Base-by-base conservation (phyloP, 2,329 filamentous ascomycete genomes). In the Aspergillus terreus region DNA sequence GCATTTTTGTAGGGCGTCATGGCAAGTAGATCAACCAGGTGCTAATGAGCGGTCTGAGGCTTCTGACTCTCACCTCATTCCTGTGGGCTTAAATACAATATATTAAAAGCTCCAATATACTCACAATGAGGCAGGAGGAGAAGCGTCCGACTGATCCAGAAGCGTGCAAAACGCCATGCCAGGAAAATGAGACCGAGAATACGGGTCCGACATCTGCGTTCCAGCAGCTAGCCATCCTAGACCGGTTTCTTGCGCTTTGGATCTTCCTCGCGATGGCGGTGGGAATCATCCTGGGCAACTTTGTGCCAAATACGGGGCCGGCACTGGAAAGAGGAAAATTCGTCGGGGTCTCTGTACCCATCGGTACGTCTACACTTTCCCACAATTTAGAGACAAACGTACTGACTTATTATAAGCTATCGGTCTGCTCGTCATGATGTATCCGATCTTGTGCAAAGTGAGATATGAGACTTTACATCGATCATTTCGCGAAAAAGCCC, bases 361-460 rank as follows among this genome's bases (percentile, higher is more conserved):
- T 88, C 46, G 82, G 82, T 82, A 66, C 50, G 75, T 46, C 6
- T 41, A 11, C 23, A 17, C 14, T 12, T 15, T n/a, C 17, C 44
- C 33, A 25, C 44, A 12, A 41, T 4, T 4, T 40, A 12, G 9
- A 5, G 6, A 27, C 19, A 3, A 23, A 19, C 27, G 23, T 19
- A 17, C 21, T 41, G 11, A 47, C 35, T 6, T 27, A 30, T 11
- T n/a, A 51, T 15, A 44, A 88, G 89, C 90, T 0, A 75, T 95
- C 44, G 90, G 90, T 0, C 73, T 95, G 1, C 78, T 95, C 1
- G 84, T 95, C 40, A 95, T 95, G 90, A 95, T 95, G 89, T 95
- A 94, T 64, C 91, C 90, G 0, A 95, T 95, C 53, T 76, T 95
- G 0, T 95, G 89, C 78, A 94, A 94, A 68, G 87, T 95, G 5